phyloP scores from a whole-genome alignment of 2,329 filamentous ascomycete species.

The Sclerotinia subarctica region DNA sequence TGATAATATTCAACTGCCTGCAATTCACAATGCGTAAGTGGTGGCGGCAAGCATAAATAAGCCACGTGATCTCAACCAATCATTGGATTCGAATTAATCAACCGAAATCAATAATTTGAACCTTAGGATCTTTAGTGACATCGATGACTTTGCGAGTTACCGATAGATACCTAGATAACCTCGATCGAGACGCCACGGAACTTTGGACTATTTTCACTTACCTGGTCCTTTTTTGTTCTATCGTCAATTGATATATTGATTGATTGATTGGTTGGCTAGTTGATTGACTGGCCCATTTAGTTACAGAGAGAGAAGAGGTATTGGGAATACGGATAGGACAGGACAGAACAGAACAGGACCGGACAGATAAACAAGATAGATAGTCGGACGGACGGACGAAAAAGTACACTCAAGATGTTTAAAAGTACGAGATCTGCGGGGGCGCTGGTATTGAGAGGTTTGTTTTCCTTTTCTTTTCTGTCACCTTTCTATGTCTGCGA shows the following conservation, averaged over 20 bases:
- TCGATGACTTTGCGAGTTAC: constrained; percentile 7
- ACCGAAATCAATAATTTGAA: constrained; percentile 17
- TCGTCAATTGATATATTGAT: neutral
- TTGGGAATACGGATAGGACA: no score
- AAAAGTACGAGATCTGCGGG: constrained; percentile 44
- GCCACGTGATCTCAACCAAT: constrained; percentile 21
- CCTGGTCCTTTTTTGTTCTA: neutral
- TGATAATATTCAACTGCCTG: no score
- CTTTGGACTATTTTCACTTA: neutral
- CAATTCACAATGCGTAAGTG: neutral
- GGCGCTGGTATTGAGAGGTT: constrained; percentile 44
- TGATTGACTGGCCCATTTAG: no score
- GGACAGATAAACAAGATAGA: neutral
- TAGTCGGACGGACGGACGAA: neutral
- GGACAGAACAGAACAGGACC: no score
- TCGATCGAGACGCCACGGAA: constrained; percentile 4
- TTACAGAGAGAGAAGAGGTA: no score
- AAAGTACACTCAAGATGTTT: constrained; percentile 39
- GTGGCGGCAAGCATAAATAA: neutral
- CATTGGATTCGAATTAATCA: constrained; percentile 19
- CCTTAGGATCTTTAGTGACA: constrained; percentile 8
- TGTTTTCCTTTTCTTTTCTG: constrained; percentile 12
- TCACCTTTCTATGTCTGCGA: neutral
- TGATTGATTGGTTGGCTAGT: neutral
- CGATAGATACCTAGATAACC: neutral